Conservation (phyloP, 73 alveolate species). For the Paraurostyla sp. region DNA sequence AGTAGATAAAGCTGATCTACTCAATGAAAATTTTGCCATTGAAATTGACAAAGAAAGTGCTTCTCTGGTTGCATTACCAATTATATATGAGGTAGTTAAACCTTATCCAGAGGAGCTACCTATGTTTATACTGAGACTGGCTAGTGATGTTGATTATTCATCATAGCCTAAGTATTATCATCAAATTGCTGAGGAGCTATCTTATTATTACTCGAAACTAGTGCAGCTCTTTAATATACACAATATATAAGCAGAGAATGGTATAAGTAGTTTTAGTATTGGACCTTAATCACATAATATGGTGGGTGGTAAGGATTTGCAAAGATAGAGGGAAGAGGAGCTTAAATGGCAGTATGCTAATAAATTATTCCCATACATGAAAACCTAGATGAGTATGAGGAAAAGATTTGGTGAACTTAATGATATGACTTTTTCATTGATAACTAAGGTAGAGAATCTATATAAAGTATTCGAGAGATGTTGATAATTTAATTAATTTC, state of each 20-base stretch:
- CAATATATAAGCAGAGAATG: neutral
- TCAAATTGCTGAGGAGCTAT: constrained; percentile 61
- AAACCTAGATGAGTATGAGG: constrained; percentile 51
- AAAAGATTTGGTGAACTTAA: constrained; percentile 36
- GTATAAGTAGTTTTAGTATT: neutral
- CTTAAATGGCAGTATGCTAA: constrained; percentile 52
- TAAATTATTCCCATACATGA: constrained; percentile 71
- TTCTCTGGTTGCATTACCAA: constrained; percentile 67
- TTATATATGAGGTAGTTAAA: constrained; percentile 68
- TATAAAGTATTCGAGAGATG: constrained; percentile 84
- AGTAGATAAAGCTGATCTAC: constrained; percentile 35
- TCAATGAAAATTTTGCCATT: constrained; percentile 67
- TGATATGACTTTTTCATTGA: constrained; percentile 48
- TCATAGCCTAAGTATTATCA: constrained; percentile 38
- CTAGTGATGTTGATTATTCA: constrained; percentile 71
- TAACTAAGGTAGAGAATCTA: constrained; percentile 71
- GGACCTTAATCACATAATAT: neutral
- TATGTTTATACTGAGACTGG: constrained; percentile 71
- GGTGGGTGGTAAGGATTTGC: constrained; percentile 24
- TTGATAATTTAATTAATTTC: constrained; percentile 11
- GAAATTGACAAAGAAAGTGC: constrained; percentile 45
- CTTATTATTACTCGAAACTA: constrained; percentile 63
- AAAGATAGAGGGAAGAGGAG: constrained; percentile 41
- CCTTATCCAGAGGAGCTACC: constrained; percentile 79
- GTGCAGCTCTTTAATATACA: constrained; percentile 6